Evolutionary conservation across 441 rosid species (phyloP), one percentile per base, ranked within the genome.

Genomic region (Arabidopsis lyrata): DNA sequence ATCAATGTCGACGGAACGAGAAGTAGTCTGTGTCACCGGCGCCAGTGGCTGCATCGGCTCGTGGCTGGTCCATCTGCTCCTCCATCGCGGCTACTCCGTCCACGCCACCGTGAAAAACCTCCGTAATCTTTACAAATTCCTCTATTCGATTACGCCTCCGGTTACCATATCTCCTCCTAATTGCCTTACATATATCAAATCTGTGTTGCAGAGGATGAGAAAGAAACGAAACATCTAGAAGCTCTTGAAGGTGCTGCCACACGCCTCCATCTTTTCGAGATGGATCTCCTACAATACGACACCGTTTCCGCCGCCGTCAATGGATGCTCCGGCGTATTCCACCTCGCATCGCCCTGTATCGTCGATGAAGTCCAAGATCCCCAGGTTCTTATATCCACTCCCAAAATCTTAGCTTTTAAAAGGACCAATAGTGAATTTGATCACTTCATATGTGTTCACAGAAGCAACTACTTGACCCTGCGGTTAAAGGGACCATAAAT

Each of bases 11-110:
- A 54, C 61, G 61, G 75, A 76, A 20, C 54, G 75, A 56, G 61
- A 76, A 76, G 75, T 76, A 55, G 79, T 76, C 12, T 76, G 79
- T 41, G 75, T 94, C 48, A 94, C 95, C 52, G 97, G 98, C 29
- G 97, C 87, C 42, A 94, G 97, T 80, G 98, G 97, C 35, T 81
- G 90, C 79, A 94, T 91, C 27, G 96, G 98, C 39, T 90, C 98
- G 3, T 91, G 96, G 86, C 81, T 91, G 15, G 93, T 94, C 59
- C 84, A 70, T 11, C 86, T 86, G 12, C 97, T 91, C 78, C 95
- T 91, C 52, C 80, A 66, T 8, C 96, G 95, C 14, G 88, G 95
- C 18, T 94, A 91, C 79, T 68, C 88, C 78, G 95, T 94, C 9
- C 88, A 86, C 82, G 91, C 92, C 78, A 86, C 98, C 73, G 95